Percentiles rank a stretch among this genome's conserved stretches.
Evolutionary conservation across 2,329 filamentous ascomycete species (phyloP).

Genomic region (Aotearoamyces nothofagi): DNA sequence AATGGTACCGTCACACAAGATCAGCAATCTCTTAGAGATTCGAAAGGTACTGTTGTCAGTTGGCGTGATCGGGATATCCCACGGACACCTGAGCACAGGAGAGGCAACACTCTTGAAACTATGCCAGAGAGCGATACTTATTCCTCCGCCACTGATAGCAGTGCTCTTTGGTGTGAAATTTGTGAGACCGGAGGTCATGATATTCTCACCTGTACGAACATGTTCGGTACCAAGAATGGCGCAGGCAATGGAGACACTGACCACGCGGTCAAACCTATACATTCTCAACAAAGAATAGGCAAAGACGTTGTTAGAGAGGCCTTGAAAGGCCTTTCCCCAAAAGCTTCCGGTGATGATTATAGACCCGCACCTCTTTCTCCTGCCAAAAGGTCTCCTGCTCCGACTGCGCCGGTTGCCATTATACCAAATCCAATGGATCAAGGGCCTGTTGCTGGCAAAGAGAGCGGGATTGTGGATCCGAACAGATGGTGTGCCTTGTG

Average conservation of each 20-base stretch:
- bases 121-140: constrained; percentile 58
- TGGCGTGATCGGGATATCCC: constrained; percentile 30
- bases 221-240: constrained; percentile 42
- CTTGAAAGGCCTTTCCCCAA: constrained; percentile 24
- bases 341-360: constrained; percentile 24
- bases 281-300: constrained; percentile 14
- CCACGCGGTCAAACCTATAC: constrained; percentile 3
- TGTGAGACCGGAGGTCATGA: constrained; percentile 88
- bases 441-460: constrained; percentile 62
- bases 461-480: constrained; percentile 62
- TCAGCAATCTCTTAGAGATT: constrained; percentile 47
- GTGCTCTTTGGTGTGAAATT: constrained; percentile 81
- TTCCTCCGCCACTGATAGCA: constrained; percentile 54
- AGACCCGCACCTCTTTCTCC: constrained; percentile 31
- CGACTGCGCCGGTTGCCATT: constrained; percentile 28
- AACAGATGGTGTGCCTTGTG: constrained; percentile 96
- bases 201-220: constrained; percentile 85
- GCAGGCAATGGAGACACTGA: constrained; percentile 5
- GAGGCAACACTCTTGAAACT: constrained; percentile 42
- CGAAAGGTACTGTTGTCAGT: constrained; percentile 47
- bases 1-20: constrained; percentile 24
- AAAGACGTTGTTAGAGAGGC: constrained; percentile 25
- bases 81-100: constrained; percentile 31
- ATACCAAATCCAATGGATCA: constrained; percentile 48
- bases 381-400: constrained; percentile 24